phyloP scores from a whole-genome alignment of 352 stramenopile species.

The Aphanomyces cochlioides region DNA sequence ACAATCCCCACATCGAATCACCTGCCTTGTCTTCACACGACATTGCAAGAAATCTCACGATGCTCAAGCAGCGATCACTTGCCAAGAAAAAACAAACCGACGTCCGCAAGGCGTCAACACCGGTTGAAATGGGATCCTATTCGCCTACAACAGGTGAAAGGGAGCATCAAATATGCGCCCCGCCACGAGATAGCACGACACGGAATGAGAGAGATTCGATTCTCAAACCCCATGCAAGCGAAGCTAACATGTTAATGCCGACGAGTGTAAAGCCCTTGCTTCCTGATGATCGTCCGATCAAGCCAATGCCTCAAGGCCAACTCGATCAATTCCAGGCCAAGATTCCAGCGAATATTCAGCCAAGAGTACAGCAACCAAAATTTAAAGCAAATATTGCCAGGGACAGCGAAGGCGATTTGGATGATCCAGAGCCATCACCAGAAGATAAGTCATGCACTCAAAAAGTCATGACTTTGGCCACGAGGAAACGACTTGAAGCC shows the following conservation, averaged over 20 bases:
- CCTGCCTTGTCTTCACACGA: slow-evolving; percentile 30
- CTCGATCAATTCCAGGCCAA: too few relatives aligned
- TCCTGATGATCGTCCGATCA: too few relatives aligned
- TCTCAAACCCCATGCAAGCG: too few relatives aligned
- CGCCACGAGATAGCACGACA: too few relatives aligned
- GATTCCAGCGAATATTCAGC: too few relatives aligned
- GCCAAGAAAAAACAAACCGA: neutral
- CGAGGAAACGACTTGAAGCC: slow-evolving; percentile 59
- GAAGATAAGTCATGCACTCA: neutral
- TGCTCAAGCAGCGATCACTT: slow-evolving; percentile 46
- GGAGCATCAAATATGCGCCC: neutral
- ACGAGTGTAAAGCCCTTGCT: too few relatives aligned
- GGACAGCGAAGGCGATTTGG: too few relatives aligned
- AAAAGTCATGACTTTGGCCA: slow-evolving; percentile 35
- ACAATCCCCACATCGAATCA: neutral
- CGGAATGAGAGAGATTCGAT: too few relatives aligned
- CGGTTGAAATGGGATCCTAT: neutral
- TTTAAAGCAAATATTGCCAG: too few relatives aligned
- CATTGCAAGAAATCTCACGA: slow-evolving; percentile 48
- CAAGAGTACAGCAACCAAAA: too few relatives aligned
- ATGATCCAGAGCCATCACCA: neutral
- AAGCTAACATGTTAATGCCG: too few relatives aligned
- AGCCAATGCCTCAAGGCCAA: too few relatives aligned
- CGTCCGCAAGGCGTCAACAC: neutral
- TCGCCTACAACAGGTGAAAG: neutral